A percentile compares a stretch with the other conserved stretches of the same genome.
Conservation (phyloP, 139 green algal species). For the Coelastrella sp. region DNA sequence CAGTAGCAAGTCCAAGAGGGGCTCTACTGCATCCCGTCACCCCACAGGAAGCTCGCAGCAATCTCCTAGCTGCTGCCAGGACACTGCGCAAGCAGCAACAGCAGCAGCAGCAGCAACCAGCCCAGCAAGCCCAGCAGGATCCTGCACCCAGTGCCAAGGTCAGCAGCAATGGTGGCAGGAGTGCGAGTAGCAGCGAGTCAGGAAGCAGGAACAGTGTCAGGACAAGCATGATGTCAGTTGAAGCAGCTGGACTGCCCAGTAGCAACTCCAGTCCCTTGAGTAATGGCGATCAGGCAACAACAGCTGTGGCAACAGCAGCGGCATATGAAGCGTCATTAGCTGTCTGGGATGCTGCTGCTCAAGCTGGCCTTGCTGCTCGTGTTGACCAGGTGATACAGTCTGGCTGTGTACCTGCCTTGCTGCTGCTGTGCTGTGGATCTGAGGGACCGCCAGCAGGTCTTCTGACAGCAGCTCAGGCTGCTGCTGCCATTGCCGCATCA, state of each 20-base stretch:
- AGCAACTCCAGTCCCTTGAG: neutral
- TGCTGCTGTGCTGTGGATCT: slow-evolving; percentile 29
- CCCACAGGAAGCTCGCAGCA: neutral
- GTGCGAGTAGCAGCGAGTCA: neutral
- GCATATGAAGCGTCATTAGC: slow-evolving; percentile 2
- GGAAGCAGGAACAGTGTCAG: neutral
- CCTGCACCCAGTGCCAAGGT: neutral
- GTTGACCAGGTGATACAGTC: neutral
- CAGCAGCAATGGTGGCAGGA: neutral
- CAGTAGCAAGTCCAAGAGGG: neutral
- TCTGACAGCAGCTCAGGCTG: neutral
- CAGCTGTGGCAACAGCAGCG: slow-evolving; percentile 13
- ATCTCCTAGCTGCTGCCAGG: slow-evolving; percentile 7
- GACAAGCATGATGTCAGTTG: neutral
- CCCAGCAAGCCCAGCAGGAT: neutral
- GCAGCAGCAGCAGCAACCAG: slow-evolving; percentile 1
- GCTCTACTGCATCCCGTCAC: neutral
- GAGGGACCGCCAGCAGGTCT: slow-evolving; percentile 8
- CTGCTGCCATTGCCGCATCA: neutral
- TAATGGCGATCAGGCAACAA: neutral
- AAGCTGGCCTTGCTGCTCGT: neutral
- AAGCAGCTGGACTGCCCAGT: neutral
- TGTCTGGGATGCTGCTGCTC: neutral
- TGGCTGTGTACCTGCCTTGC: slow-evolving; percentile 19
- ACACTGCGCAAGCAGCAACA: slow-evolving; percentile 9